phyloP scores from a whole-genome alignment of 352 stramenopile genomes.

The Globisporangium sylvaticum region DNA sequence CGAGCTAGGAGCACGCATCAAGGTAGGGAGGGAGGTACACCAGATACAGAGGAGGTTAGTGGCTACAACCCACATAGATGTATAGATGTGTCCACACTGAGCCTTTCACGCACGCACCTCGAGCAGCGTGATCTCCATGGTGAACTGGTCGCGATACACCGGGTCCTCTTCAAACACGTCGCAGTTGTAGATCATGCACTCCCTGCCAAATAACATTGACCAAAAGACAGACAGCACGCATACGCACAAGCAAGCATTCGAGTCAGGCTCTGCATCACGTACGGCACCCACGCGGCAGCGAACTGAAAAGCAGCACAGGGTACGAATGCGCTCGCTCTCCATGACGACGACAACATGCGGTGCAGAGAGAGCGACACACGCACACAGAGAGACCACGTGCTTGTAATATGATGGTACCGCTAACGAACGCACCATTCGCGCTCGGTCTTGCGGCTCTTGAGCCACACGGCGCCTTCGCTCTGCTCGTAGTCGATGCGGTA shows the following conservation, averaged over 20 bases:
- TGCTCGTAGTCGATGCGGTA: slow-evolving; percentile 12
- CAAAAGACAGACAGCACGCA: no score
- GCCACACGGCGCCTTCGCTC: slow-evolving; percentile 5
- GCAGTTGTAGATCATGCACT: slow-evolving; percentile 7
- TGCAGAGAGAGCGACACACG: no score
- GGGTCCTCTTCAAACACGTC: slow-evolving; percentile 4
- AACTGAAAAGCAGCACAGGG: no score
- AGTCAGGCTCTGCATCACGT: neutral
- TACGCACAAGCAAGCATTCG: neutral
- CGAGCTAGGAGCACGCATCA: neutral
- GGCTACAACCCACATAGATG: no score
- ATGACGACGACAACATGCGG: no score
- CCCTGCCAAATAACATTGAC: no score
- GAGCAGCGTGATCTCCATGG: slow-evolving; percentile 12
- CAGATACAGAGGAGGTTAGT: no score
- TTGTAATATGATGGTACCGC: no score
- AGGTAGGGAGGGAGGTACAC: neutral
- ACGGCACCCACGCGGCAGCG: neutral
- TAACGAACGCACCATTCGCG: slow-evolving; percentile 8
- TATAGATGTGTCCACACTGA: neutral
- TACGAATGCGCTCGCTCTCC: no score
- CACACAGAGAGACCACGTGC: no score
- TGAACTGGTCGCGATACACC: slow-evolving; percentile 10
- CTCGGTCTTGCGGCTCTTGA: slow-evolving; percentile 8
- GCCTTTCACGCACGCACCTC: neutral